Evolutionary conservation across 2,329 filamentous ascomycete genomes (phyloP).

Genomic region (Exserohilum turcica): DNA sequence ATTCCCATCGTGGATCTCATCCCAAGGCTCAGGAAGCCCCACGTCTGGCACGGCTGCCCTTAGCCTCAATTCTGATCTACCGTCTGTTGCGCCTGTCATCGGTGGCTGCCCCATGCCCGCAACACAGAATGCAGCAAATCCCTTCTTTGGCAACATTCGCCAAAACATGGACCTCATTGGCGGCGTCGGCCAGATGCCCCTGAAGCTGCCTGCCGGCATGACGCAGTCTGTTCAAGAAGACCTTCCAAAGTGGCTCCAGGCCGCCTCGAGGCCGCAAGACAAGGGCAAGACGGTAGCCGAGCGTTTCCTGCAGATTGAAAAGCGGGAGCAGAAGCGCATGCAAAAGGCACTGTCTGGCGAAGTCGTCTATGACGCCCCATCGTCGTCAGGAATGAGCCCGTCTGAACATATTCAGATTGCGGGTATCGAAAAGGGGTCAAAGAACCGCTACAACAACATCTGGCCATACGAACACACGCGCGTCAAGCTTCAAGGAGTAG

Average conservation of each 20-base stretch:
- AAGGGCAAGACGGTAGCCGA: slow-evolving; percentile 81
- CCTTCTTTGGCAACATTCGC: slow-evolving; percentile 94
- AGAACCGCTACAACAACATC: slow-evolving; percentile 98
- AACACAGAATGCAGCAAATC: slow-evolving; percentile 72
- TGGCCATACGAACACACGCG: slow-evolving; percentile 93
- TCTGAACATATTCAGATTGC: slow-evolving; percentile 71
- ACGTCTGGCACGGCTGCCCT: slow-evolving; percentile 31
- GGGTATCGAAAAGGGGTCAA: slow-evolving; percentile 90
- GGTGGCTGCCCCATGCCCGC: slow-evolving; percentile 84
- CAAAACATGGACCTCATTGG: slow-evolving; percentile 95
- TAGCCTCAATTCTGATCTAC: slow-evolving; percentile 36
- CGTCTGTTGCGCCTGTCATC: slow-evolving; percentile 74
- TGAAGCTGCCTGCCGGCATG: slow-evolving; percentile 63
- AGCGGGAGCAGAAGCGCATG: slow-evolving; percentile 89
- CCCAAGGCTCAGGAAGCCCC: slow-evolving; percentile 46
- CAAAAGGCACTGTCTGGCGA: slow-evolving; percentile 72
- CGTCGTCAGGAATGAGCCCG: slow-evolving; percentile 40
- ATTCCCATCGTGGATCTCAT: slow-evolving; percentile 65
- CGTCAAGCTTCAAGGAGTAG: slow-evolving; percentile 74
- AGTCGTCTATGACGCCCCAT: slow-evolving; percentile 60
- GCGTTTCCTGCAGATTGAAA: slow-evolving; percentile 82
- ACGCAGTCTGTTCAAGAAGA: slow-evolving; percentile 54
- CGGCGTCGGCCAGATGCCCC: slow-evolving; percentile 80
- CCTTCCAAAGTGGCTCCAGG: slow-evolving; percentile 78
- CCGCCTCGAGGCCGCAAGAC: slow-evolving; percentile 69